Base-by-base conservation (phyloP, 2,329 filamentous ascomycete genomes). In the Fusarium floridanum region DNA sequence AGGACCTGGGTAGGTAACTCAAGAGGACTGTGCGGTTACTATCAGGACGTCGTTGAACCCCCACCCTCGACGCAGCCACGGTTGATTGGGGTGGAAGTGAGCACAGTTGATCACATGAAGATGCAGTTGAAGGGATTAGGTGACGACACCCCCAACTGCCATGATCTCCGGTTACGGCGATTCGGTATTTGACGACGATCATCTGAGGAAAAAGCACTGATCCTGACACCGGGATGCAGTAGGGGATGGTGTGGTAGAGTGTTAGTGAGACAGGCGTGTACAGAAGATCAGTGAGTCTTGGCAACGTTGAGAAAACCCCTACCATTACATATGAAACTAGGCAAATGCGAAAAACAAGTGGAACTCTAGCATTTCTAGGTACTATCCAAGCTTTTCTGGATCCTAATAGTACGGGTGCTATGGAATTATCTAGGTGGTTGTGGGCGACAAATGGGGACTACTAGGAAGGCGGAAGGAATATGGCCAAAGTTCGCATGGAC, bases 1-100 rank as follows among this genome's bases (percentile, higher is more conserved):
- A 64, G 32, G 24, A 36, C 24, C 34, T 24, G 20, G 36, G 27
- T 43, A 27, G 36, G 36, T 43, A 27, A 22, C 37, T 45, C 39
- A 34, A 41, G 2, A 63, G 17, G 34, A 29, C 20, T 37, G 50
- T 39, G 34, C 53, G 17, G 39, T 62, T 66, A 66, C 48, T 32
- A 53, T 66, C 48, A 63, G 20, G 50, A 43, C 45, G 29, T 65
- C 65, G 70, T 9, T 53, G 67, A 67, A 39, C 68, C 73, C 77
- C 77, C 72, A 76, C 70, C 39, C 43, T 60, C 24, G 56, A 55
- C 53, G 41, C 66, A 74, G 77, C 74, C 72, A 78, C 75, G 41
- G 50, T 59, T 53, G 43, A 61, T 68, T 41, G 22, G 60, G 41
- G 66, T 62, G 68, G 68, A 74, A 73, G 67, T 53, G 53, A 70